phyloP scores from a whole-genome alignment of 768 basidiomycete species.

The Pisolithus albus region DNA sequence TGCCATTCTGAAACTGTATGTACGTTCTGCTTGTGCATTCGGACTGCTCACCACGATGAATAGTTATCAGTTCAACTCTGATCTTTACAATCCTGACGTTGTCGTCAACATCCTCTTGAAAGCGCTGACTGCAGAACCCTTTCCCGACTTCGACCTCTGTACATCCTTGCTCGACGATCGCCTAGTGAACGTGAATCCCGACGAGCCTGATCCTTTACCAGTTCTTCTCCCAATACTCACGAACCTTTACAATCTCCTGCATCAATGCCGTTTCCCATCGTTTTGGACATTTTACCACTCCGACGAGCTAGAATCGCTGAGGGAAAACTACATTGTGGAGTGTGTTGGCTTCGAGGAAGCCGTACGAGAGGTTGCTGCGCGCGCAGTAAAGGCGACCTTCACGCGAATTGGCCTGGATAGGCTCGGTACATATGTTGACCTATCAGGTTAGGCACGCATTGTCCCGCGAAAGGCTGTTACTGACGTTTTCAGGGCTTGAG shows the following conservation, averaged over 20 bases:
- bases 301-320: constrained; percentile 57
- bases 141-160: constrained; percentile 92
- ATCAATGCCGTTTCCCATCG: constrained; percentile 80
- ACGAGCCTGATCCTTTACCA: constrained; percentile 80
- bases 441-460: constrained; percentile 40
- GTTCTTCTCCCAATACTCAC: constrained; percentile 61
- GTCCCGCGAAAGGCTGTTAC: not conserved
- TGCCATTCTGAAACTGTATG: constrained; percentile 87
- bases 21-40: constrained; percentile 5
- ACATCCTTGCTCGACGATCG: constrained; percentile 87
- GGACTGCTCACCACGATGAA: not conserved
- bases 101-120: constrained; percentile 94
- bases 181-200: constrained; percentile 43
- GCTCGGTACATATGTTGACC: constrained; percentile 63
- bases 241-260: constrained; percentile 60
- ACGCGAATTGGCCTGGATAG: constrained; percentile 62
- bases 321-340: constrained; percentile 85
- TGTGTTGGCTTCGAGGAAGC: constrained; percentile 77
- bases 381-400: constrained; percentile 74
- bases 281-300: constrained; percentile 80
- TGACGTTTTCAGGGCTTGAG: constrained; percentile 38
- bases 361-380: constrained; percentile 69
- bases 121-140: constrained; percentile 74
- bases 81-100: constrained; percentile 87
- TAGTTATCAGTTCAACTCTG: constrained; percentile 95